These are phyloP conservation scores for Ascochyta fabae DNA, from an alignment of 2,329 filamentous ascomycete genomes.

Conservation along the genomic window DNA sequence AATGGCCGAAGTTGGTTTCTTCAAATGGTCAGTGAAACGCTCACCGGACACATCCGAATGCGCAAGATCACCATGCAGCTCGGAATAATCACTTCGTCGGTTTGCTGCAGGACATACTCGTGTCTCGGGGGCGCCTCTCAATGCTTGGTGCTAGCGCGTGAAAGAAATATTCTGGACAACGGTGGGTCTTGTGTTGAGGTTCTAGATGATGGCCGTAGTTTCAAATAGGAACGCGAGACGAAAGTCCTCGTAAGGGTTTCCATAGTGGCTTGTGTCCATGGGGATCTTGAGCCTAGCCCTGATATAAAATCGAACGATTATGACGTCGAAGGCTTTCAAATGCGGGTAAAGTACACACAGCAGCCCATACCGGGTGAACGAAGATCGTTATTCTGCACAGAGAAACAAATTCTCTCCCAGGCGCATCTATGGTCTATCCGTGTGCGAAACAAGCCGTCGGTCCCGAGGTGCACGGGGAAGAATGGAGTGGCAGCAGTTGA, in stretches of 20 bases:
- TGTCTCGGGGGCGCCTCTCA: neutral
- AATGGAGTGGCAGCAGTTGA: neutral
- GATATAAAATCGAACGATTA: slow-evolving; percentile 4
- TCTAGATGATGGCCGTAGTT: slow-evolving; percentile 4
- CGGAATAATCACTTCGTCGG: neutral
- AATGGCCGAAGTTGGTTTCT: neutral
- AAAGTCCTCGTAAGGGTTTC: neutral
- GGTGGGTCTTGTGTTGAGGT: neutral
- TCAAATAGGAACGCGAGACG: slow-evolving; percentile 6
- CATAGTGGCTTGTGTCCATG: slow-evolving; percentile 5
- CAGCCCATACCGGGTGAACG: neutral
- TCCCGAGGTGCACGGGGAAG: neutral
- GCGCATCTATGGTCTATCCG: neutral
- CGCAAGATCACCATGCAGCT: neutral
- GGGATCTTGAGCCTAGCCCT: neutral
- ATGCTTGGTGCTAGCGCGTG: neutral
- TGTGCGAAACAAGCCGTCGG: neutral
- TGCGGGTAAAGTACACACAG: neutral
- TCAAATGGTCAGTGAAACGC: neutral
- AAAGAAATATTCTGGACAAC: slow-evolving; percentile 1
- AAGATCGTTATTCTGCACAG: neutral
- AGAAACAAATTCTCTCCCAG: neutral
- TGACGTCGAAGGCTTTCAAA: slow-evolving; percentile 10
- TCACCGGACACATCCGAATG: neutral
- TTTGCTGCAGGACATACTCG: neutral